Conservation (phyloP, 495 filamentous ascomycete genomes). For the Geopyxis carbonaria region DNA sequence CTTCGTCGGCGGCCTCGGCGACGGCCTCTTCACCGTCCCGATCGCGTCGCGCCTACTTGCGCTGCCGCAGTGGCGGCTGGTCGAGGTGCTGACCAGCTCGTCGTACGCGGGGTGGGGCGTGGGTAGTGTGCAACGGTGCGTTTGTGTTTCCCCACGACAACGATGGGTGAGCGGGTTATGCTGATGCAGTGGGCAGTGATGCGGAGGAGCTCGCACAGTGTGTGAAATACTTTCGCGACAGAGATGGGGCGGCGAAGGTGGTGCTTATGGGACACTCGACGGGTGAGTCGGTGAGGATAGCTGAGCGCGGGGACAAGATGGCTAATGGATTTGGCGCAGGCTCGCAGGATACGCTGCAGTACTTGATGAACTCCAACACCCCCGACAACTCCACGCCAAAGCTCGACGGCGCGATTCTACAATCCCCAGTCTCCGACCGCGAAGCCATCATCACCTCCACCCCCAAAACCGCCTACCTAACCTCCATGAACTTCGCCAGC, state of each 20-base stretch:
- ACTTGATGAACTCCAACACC: conserved; percentile 31
- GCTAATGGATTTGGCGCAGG: conserved; percentile 32
- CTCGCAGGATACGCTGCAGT: conserved; percentile 73
- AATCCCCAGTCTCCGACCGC: conserved; percentile 50
- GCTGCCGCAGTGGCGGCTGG: conserved; percentile 42
- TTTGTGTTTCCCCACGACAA: not conserved
- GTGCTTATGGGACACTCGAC: conserved; percentile 79
- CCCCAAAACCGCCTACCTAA: conserved; percentile 31
- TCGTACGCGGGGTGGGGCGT: conserved; percentile 62
- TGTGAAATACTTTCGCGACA: conserved; percentile 48
- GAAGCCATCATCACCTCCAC: conserved; percentile 38
- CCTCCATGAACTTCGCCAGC: conserved; percentile 37
- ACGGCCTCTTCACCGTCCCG: conserved; percentile 53
- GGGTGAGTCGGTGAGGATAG: conserved; percentile 3
- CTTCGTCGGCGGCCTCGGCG: conserved; percentile 70
- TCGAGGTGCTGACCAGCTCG: conserved; percentile 42
- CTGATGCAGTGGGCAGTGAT: conserved; percentile 31
- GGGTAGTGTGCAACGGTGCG: conserved; percentile 35
- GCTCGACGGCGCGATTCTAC: conserved; percentile 66
- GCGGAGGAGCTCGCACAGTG: conserved; percentile 52
- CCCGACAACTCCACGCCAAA: conserved; percentile 14
- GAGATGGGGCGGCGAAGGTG: conserved; percentile 38
- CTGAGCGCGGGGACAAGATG: not conserved
- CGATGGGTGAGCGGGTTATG: not conserved
- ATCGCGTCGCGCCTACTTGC: conserved; percentile 41